A percentile compares a stretch with the other conserved stretches of the same genome.
Evolutionary conservation across 208 protist genomes (phyloP).

Genomic region (Trypanosoma cruzi): DNA sequence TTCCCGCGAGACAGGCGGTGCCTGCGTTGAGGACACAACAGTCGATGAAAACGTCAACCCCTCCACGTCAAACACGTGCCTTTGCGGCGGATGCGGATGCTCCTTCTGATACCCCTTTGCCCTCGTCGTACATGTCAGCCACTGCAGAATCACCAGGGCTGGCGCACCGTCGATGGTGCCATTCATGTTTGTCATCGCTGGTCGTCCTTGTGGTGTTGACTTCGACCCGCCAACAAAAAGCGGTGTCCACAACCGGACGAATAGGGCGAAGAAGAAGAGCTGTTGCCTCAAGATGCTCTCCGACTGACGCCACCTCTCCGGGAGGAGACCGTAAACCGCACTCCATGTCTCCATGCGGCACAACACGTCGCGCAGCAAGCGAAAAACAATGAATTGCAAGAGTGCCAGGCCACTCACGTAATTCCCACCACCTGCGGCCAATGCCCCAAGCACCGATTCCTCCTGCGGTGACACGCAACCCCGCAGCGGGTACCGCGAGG

Average conservation of each 20-base stretch:
- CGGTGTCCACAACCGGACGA: conserved; percentile 74
- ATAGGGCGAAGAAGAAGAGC: conserved; percentile 84
- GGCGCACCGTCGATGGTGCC: conserved; percentile 43
- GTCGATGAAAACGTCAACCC: conserved; percentile 17
- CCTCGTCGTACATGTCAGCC: conserved; percentile 58
- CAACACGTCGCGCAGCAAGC: conserved; percentile 72
- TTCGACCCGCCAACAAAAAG: conserved; percentile 59
- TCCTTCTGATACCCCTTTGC: not conserved
- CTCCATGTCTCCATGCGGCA: conserved; percentile 69
- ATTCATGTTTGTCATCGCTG: conserved; percentile 4
- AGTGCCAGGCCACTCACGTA: conserved; percentile 67
- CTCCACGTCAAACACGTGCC: conserved; percentile 17
- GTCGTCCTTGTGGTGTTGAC: not conserved
- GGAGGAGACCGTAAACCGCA: conserved; percentile 53
- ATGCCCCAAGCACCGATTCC: conserved; percentile 51
- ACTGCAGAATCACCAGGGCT: conserved; percentile 66
- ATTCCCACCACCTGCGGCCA: conserved; percentile 77
- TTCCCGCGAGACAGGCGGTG: conserved; percentile 17
- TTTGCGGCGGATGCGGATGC: not conserved
- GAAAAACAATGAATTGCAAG: conserved; percentile 80
- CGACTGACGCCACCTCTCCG: conserved; percentile 43
- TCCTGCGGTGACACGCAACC: conserved; percentile 75
- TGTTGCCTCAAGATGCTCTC: conserved; percentile 72
- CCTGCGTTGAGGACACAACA: conserved; percentile 10
- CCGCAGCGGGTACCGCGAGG: conserved; percentile 18